Conservation (phyloP, 192 early-diverging fungal species). For the Coemansia guatemalensis region DNA sequence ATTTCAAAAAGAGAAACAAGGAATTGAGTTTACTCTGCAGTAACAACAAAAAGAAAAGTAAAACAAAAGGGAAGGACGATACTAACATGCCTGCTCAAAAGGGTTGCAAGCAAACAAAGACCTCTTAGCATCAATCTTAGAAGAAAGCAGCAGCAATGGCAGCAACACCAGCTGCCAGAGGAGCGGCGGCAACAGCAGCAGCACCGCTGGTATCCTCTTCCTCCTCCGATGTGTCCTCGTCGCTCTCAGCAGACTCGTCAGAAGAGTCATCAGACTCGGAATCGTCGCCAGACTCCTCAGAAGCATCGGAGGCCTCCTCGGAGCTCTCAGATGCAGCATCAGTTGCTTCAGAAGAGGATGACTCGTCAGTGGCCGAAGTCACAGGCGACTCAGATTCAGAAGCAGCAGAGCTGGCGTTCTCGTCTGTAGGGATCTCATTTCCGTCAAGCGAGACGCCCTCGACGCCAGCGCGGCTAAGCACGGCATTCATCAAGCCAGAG, state of each 20-base stretch:
- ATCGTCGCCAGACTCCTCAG: neutral
- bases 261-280: no score
- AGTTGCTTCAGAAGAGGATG: neutral
- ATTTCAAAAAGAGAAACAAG: no score
- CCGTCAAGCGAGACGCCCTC: conserved; percentile 44
- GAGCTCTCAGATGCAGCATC: neutral
- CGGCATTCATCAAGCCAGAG: conserved; percentile 46
- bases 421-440: conserved; percentile 14
- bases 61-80: no score
- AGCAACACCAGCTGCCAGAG: conserved; percentile 25
- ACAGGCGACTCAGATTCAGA: neutral
- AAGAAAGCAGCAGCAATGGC: conserved; percentile 37
- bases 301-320: no score
- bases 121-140: conserved; percentile 16
- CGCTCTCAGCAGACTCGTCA: neutral
- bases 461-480: conserved; percentile 42
- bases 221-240: conserved; percentile 1
- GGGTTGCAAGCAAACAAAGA: neutral
- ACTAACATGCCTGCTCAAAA: no score
- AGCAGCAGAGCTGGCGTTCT: neutral
- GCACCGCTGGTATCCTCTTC: conserved; percentile 24
- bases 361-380: neutral
- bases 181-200: conserved; percentile 19
- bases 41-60: no score
- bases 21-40: no score